phyloP scores from a whole-genome alignment of 2,329 filamentous ascomycete genomes.

The Colletotrichum chrysophilum region DNA sequence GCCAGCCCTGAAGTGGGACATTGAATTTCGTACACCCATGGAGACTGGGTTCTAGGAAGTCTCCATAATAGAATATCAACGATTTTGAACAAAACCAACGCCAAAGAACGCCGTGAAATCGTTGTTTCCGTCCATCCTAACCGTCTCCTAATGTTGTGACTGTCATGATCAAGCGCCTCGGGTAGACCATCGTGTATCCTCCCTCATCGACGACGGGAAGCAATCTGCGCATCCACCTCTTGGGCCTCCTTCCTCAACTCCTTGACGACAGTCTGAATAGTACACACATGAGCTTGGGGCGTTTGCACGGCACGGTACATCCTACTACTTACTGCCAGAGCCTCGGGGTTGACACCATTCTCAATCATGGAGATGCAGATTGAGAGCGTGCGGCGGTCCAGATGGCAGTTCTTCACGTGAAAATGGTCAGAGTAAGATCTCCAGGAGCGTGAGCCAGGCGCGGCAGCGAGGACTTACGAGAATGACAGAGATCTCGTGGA shows the following conservation, averaged over 20 bases:
- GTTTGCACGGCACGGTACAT: background rate
- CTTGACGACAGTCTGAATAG: constrained; percentile 60
- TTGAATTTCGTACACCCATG: background rate
- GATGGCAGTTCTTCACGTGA: constrained; percentile 78
- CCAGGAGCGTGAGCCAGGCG: background rate
- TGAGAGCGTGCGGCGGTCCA: constrained; percentile 88
- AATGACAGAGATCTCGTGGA: constrained; percentile 86
- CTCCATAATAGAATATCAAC: constrained; percentile 7
- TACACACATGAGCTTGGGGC: background rate
- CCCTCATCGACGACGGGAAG: constrained; percentile 29
- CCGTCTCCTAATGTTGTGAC: background rate
- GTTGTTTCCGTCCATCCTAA: background rate
- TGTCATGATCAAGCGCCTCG: background rate
- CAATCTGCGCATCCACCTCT: constrained; percentile 48
- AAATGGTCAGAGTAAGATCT: background rate
- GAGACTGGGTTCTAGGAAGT: constrained; percentile 3
- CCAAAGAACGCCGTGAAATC: background rate
- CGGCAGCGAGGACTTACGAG: constrained; percentile 64
- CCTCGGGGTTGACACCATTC: constrained; percentile 95
- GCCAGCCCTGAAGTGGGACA: background rate
- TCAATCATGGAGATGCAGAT: constrained; percentile 97
- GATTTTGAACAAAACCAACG: background rate
- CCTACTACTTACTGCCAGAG: constrained; percentile 74
- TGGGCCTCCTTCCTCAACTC: constrained; percentile 64
- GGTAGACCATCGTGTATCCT: background rate